Evolutionary conservation across 2,329 filamentous ascomycete species (phyloP), one percentile per base, ranked within the genome.

Genomic region (Clonostachys solani): DNA sequence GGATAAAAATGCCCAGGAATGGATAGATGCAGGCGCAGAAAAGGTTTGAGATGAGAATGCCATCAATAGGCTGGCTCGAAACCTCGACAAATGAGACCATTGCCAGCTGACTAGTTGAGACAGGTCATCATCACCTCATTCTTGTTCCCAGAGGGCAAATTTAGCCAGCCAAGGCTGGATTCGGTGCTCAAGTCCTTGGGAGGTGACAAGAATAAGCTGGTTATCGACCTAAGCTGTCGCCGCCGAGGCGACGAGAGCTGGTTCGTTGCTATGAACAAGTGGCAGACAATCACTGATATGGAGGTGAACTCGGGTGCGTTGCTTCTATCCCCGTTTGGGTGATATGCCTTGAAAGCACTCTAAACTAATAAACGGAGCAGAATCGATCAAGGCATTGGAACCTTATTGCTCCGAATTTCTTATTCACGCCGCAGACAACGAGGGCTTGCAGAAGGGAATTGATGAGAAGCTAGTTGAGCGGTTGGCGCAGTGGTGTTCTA

Each of bases 211-310:
- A 71, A 75, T 43, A 94, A 89, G 67, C 81, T 99, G 43, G 92
- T 99, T 55, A 92, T 99, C 63, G 94, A 99, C 62, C 79, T 99
- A 19, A 96, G 91, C 67, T 99, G 94, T 63, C 83, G 94, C 45
- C 78, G 84, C 49, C 85, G 84, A 50, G 87, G 78, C 36, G 72
- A 75, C 5, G 75, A 85, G 47, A 85, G 74, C 37, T 99, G 94
- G 94, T 91, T 88, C 59, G 94, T 99, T n/a, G 92, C 94, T 47
- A 99, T 95, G 86, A 89, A 99, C 68, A 95, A 95, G 66, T 99
- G 94, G 94, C 94, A 97, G 75, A 96, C 90, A 2, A 86, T 97
- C 47, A 97, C 94, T 2, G 89, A 96, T 60, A 95, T 96, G 84
- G 90, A 96, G 63, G 83, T 99, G 54, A 92, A 86, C 53, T 75